These are phyloP conservation scores for Torrubiella hemipterigena DNA, from an alignment of 2,329 filamentous ascomycete genomes.

Conservation along the genomic window DNA sequence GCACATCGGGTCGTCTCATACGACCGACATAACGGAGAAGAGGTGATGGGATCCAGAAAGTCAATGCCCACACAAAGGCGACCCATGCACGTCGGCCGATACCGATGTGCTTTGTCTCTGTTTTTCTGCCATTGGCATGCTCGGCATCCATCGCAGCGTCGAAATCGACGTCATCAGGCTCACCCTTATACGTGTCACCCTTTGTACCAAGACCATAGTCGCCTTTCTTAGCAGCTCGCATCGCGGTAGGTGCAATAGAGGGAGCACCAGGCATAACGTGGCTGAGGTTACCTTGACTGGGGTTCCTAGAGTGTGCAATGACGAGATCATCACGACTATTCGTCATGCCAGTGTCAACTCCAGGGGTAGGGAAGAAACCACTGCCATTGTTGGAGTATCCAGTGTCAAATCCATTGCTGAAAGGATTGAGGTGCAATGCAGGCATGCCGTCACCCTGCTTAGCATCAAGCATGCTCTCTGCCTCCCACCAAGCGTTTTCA, in stretches of 20 bases:
- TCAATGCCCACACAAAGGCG: slow-evolving; percentile 69
- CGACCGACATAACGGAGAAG: slow-evolving; percentile 69
- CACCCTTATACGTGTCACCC: slow-evolving; percentile 65
- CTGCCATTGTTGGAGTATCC: slow-evolving; percentile 56
- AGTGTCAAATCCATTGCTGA: slow-evolving; percentile 45
- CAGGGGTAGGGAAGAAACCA: slow-evolving; percentile 58
- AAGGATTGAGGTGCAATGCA: slow-evolving; percentile 32
- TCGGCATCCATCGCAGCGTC: slow-evolving; percentile 64
- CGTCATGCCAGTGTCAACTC: slow-evolving; percentile 48
- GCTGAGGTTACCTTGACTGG: slow-evolving; percentile 39
- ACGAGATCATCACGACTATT: slow-evolving; percentile 64
- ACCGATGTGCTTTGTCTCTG: slow-evolving; percentile 58
- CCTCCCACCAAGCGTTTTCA: slow-evolving; percentile 93
- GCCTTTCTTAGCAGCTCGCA: slow-evolving; percentile 48
- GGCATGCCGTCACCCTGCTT: slow-evolving; percentile 48
- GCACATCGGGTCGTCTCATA: slow-evolving; percentile 94
- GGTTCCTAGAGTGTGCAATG: slow-evolving; percentile 37
- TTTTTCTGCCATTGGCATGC: slow-evolving; percentile 61
- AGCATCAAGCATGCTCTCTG: slow-evolving; percentile 87
- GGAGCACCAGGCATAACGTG: slow-evolving; percentile 27
- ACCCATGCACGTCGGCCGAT: slow-evolving; percentile 66
- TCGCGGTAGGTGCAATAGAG: slow-evolving; percentile 48
- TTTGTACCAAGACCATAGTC: slow-evolving; percentile 86
- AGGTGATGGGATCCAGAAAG: slow-evolving; percentile 90
- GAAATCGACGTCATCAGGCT: slow-evolving; percentile 55